phyloP scores from a whole-genome alignment of 2,329 filamentous ascomycete genomes.

The Bimuria novae-zelandiae region DNA sequence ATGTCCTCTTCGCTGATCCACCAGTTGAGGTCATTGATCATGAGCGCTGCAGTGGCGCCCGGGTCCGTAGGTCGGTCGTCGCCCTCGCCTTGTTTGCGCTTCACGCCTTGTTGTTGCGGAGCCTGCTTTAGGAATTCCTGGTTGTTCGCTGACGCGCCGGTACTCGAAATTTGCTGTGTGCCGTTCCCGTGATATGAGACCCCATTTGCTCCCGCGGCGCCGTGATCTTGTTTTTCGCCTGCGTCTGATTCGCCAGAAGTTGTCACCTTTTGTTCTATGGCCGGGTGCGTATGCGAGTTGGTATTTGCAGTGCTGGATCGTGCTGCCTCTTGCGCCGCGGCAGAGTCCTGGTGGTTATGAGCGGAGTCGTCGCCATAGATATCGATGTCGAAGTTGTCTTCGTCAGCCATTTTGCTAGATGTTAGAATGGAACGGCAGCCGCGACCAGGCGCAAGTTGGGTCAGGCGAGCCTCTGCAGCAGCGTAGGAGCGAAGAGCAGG shows the following conservation, averaged over 20 bases:
- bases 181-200: constrained; percentile 33
- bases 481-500: constrained; percentile 25
- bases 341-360: constrained; percentile 36
- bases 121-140: constrained; percentile 48
- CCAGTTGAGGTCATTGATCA: constrained; percentile 92
- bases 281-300: constrained; percentile 14
- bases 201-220: constrained; percentile 26
- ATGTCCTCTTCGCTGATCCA: constrained; percentile 93
- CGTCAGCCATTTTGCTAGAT: constrained; percentile 57
- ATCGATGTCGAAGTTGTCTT: constrained; percentile 73
- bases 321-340: constrained; percentile 26
- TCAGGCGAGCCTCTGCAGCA: constrained; percentile 17
- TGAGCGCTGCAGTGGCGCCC: constrained; percentile 70
- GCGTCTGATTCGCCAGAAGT: constrained; percentile 17
- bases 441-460: too few species aligned
- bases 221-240: constrained; percentile 25
- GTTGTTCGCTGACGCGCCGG: constrained; percentile 45
- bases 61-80: constrained; percentile 61
- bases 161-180: constrained; percentile 51
- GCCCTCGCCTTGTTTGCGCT: constrained; percentile 63
- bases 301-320: constrained; percentile 22
- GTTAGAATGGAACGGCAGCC: constrained; percentile 28
- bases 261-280: constrained; percentile 13
- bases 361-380: constrained; percentile 66
- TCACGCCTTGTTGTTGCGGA: constrained; percentile 61